phyloP scores from a whole-genome alignment of 1,284 basidiomycete genomes.

The Xerocomus tenax region DNA sequence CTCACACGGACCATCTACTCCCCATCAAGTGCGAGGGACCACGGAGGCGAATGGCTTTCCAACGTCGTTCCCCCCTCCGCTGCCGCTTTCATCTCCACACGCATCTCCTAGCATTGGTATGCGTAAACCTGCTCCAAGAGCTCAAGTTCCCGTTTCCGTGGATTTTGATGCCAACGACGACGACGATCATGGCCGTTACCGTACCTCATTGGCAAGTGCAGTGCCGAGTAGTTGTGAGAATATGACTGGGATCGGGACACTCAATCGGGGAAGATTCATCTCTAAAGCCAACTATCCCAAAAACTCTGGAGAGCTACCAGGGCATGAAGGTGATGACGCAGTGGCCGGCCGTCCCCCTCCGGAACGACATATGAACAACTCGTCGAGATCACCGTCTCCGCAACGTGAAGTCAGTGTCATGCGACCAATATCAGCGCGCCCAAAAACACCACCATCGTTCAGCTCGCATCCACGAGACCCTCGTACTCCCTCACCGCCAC shows the following conservation, averaged over 20 bases:
- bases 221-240: constrained; percentile 45
- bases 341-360: constrained; percentile 12
- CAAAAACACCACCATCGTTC: constrained; percentile 30
- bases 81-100: constrained; percentile 22
- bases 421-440: constrained; percentile 28
- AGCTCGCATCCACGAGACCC: constrained; percentile 26
- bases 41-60: constrained; percentile 21
- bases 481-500: constrained; percentile 21
- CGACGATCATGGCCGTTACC: constrained; percentile 30
- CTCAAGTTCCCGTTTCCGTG: constrained; percentile 55
- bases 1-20: constrained; percentile 14
- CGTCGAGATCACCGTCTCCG: constrained; percentile 28
- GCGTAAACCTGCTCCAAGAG: constrained; percentile 52
- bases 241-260: constrained; percentile 57
- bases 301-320: constrained; percentile 8
- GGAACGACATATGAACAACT: constrained; percentile 9
- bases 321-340: constrained; percentile 13
- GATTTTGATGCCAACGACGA: constrained; percentile 36
- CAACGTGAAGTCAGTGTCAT: constrained; percentile 21
- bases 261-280: constrained; percentile 24
- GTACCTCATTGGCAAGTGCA: constrained; percentile 43
- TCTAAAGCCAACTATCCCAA: constrained; percentile 17
- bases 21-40: constrained; percentile 18
- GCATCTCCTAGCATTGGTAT: constrained; percentile 28
- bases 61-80: constrained; percentile 16